phyloP scores from a whole-genome alignment of 140 eudicot genomes.

The Bidens hawaiensis region DNA sequence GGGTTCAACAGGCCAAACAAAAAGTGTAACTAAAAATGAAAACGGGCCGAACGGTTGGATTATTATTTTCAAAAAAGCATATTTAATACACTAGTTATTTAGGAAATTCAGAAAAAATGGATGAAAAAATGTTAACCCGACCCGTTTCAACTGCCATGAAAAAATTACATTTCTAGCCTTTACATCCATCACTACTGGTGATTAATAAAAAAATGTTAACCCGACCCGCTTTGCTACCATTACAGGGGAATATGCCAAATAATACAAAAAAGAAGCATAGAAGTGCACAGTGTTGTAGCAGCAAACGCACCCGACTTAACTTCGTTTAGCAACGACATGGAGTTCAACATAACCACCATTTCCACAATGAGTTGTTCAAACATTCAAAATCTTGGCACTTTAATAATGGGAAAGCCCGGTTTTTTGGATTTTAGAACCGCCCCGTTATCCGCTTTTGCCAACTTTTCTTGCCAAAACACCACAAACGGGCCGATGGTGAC shows the following conservation, averaged over 20 bases:
- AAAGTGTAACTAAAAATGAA: not conserved
- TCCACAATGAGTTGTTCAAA: constrained; percentile 82
- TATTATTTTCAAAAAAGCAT: not conserved
- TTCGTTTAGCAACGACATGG: constrained; percentile 61
- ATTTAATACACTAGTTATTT: not conserved
- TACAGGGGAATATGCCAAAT: constrained; percentile 81
- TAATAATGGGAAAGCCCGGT: constrained; percentile 54
- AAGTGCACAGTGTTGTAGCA: constrained; percentile 81
- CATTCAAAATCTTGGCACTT: constrained; percentile 55
- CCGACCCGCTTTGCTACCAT: constrained; percentile 14
- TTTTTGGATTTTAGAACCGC: constrained; percentile 44
- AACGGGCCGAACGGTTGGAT: not conserved
- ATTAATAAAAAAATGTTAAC: too few species aligned
- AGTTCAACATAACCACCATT: constrained; percentile 80
- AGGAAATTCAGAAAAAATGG: not conserved
- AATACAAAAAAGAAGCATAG: constrained; percentile 66
- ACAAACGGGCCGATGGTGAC: constrained; percentile 62
- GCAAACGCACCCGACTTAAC: constrained; percentile 76
- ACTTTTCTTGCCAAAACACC: constrained; percentile 75
- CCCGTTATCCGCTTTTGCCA: constrained; percentile 59
- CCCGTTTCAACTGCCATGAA: not conserved
- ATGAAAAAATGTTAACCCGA: not conserved
- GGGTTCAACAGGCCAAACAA: too few species aligned
- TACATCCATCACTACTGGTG: not conserved
- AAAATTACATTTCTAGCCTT: not conserved